Conservation (phyloP, 2,329 filamentous ascomycete genomes). For the Ampelomyces quisqualis region DNA sequence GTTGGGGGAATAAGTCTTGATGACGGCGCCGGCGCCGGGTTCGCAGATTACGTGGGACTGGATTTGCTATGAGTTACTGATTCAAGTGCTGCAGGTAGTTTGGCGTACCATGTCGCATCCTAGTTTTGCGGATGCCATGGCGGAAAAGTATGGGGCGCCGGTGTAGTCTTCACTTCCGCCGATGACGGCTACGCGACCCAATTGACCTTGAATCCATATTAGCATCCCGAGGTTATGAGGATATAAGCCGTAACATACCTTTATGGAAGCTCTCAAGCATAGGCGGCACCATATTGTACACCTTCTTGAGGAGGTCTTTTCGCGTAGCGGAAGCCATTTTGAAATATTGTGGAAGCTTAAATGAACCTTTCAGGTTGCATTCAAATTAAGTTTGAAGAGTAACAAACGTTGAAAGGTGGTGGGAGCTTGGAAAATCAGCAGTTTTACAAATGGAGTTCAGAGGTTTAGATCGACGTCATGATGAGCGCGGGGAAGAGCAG, state of each 20-base stretch:
- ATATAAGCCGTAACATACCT: slow-evolving; percentile 55
- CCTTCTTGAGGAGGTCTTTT: slow-evolving; percentile 73
- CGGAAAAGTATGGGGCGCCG: slow-evolving; percentile 95
- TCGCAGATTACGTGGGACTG: slow-evolving; percentile 96
- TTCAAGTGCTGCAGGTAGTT: slow-evolving; percentile 1
- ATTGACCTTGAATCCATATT: slow-evolving; percentile 64
- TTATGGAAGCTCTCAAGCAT: slow-evolving; percentile 97
- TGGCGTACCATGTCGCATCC: slow-evolving; percentile 80
- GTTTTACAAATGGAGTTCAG: slow-evolving; percentile 15
- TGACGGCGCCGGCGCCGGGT: slow-evolving; percentile 75
- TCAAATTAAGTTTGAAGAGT: neutral
- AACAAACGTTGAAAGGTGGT: slow-evolving; percentile 6
- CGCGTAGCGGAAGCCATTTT: slow-evolving; percentile 60
- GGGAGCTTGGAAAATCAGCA: slow-evolving; percentile 6
- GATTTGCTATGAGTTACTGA: slow-evolving; percentile 13
- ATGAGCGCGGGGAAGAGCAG: slow-evolving; percentile 20
- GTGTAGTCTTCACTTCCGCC: slow-evolving; percentile 96
- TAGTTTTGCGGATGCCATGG: slow-evolving; percentile 89
- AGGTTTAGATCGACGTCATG: slow-evolving; percentile 18
- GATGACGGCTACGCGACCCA: slow-evolving; percentile 89
- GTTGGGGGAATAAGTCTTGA: slow-evolving; percentile 97
- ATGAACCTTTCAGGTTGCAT: neutral
- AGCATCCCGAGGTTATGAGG: slow-evolving; percentile 6
- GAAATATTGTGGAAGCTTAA: neutral
- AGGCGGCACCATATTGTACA: slow-evolving; percentile 87